Evolutionary conservation across 345 rosid species (phyloP).

Genomic region (Lepidium didymum): DNA sequence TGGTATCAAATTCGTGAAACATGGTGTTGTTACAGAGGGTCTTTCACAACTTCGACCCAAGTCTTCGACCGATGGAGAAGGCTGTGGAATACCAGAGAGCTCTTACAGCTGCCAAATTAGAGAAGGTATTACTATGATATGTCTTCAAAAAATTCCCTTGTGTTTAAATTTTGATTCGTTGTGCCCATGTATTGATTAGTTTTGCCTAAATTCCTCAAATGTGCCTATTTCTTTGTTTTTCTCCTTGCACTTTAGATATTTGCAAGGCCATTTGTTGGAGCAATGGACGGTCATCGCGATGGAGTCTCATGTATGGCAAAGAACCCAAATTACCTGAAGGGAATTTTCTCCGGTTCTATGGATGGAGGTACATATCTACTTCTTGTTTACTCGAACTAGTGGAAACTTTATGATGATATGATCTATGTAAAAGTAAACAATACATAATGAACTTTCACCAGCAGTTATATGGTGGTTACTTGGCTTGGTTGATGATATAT

Average conservation of each 20-base stretch:
- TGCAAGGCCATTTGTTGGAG: conserved; percentile 89
- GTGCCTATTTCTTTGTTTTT: background rate
- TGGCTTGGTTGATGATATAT: background rate
- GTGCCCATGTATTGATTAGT: background rate
- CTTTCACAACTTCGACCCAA: conserved; percentile 80
- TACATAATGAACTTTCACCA: background rate
- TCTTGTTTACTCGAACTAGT: background rate
- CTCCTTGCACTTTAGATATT: conserved; percentile 43
- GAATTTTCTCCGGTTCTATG: conserved; percentile 86
- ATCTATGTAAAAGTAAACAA: background rate
- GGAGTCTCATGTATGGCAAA: conserved; percentile 90
- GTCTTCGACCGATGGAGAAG: conserved; percentile 73
- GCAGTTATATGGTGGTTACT: background rate
- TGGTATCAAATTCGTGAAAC: background rate
- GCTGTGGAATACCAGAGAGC: conserved; percentile 86
- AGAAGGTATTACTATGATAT: conserved; percentile 41
- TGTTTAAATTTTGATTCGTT: background rate
- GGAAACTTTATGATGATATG: background rate
- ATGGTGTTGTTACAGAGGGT: conserved; percentile 47
- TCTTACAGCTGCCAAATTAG: conserved; percentile 86
- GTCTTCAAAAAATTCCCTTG: background rate
- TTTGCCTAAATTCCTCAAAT: background rate
- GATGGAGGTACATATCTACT: conserved; percentile 63
- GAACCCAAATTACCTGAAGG: conserved; percentile 81
- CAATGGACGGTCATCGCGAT: conserved; percentile 94